A percentile compares a stretch with the other conserved stretches of the same genome.
Conservation (phyloP, 345 rosid species). For the Laguncularia racemosa region DNA sequence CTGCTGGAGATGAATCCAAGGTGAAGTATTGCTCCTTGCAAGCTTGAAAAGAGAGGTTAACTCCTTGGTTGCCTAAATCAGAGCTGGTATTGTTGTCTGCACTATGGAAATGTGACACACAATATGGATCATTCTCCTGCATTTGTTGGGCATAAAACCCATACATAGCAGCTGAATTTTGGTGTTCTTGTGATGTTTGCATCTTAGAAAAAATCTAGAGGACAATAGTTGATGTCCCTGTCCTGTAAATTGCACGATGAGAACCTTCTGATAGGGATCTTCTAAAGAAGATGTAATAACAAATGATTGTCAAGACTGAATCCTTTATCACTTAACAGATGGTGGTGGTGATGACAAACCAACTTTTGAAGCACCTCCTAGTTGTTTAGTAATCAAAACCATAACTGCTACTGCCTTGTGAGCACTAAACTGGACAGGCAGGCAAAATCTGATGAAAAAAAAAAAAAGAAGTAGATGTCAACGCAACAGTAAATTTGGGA, state of each 20-base stretch:
- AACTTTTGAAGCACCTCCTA: no score
- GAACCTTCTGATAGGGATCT: conserved; percentile 2
- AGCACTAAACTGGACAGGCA: no score
- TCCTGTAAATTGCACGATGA: not conserved
- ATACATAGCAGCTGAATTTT: conserved; percentile 39
- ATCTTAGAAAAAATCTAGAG: conserved; percentile 19
- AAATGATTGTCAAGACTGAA: not conserved
- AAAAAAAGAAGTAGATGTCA: no score
- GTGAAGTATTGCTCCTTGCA: conserved; percentile 59
- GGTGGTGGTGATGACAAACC: not conserved
- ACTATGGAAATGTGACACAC: conserved; percentile 37
- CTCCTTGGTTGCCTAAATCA: conserved; percentile 33
- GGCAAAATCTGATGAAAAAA: no score
- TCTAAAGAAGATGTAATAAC: not conserved
- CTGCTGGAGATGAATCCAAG: conserved; percentile 69
- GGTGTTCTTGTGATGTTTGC: conserved; percentile 70
- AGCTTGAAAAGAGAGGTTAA: conserved; percentile 33
- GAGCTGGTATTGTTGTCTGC: conserved; percentile 42
- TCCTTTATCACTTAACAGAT: no score
- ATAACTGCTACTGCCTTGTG: no score
- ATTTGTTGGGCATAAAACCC: conserved; percentile 41
- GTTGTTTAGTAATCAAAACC: no score
- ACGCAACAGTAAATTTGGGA: no score
- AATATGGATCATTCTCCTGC: conserved; percentile 38
- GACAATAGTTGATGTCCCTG: no score